A percentile compares a stretch with the other conserved stretches of the same genome.
Conservation (phyloP, 1,284 basidiomycete genomes). For the Pholiota adiposa region DNA sequence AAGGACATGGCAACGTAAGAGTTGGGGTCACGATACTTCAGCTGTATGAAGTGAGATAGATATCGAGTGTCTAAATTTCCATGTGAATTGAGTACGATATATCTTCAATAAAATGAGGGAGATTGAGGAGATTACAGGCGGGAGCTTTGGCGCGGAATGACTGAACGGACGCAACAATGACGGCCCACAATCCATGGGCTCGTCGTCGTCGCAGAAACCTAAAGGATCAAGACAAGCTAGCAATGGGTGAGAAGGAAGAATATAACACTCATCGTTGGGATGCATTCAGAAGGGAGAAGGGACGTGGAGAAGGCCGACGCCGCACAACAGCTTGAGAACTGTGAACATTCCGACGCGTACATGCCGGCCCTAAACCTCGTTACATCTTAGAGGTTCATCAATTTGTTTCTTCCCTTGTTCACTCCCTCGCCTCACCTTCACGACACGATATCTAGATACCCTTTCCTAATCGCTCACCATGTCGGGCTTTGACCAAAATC, state of each 20-base stretch:
- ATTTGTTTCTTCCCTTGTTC: constrained; percentile 14
- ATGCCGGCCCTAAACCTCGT: constrained; percentile 49
- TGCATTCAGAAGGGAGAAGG: not conserved
- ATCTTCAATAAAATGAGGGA: constrained; percentile 30
- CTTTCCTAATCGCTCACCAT: constrained; percentile 31
- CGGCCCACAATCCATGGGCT: constrained; percentile 27
- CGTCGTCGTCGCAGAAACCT: constrained; percentile 25
- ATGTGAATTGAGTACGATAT: constrained; percentile 32
- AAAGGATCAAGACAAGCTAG: constrained; percentile 24
- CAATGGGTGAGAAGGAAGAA: constrained; percentile 25
- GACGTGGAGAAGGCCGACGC: not conserved
- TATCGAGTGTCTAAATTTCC: constrained; percentile 24
- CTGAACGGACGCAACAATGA: constrained; percentile 26
- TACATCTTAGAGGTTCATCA: constrained; percentile 15
- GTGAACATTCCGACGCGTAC: constrained; percentile 48
- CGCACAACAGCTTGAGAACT: no score
- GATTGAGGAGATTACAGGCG: constrained; percentile 16
- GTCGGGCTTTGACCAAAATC: constrained; percentile 80
- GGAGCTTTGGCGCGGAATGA: constrained; percentile 18
- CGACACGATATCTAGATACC: constrained; percentile 12
- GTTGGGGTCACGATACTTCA: constrained; percentile 11
- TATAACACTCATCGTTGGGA: constrained; percentile 11
- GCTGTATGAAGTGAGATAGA: constrained; percentile 23
- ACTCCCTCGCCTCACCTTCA: constrained; percentile 3
- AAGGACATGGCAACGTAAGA: constrained; percentile 8